These are phyloP conservation scores for Silene vulgaris DNA, from an alignment of 179 eudicot genomes.

Conservation along the genomic window DNA sequence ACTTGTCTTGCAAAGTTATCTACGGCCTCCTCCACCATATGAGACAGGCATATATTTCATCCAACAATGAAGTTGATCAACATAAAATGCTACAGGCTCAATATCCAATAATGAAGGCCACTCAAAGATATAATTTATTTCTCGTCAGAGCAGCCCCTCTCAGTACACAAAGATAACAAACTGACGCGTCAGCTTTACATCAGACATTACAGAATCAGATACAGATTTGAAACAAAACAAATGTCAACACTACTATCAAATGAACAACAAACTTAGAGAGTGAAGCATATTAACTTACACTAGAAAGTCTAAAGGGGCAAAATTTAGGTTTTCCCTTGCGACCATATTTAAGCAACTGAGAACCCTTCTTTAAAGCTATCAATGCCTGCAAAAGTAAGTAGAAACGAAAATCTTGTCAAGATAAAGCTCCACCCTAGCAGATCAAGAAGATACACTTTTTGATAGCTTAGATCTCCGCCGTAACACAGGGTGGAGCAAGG, in stretches of 20 bases:
- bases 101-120: neutral
- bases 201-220: neutral
- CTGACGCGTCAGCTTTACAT: neutral
- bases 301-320: conserved; percentile 88
- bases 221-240: neutral
- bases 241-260: neutral
- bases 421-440: neutral
- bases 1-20: neutral
- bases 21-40: neutral
- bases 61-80: neutral
- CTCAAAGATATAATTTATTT: neutral
- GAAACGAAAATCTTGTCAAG: neutral
- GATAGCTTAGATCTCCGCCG: neutral
- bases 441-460: neutral
- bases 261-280: conserved; percentile 4
- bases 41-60: conserved; percentile 6
- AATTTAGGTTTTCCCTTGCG: conserved; percentile 95
- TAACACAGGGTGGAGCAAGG: neutral
- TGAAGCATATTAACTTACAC: conserved; percentile 45
- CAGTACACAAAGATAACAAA: neutral
- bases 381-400: conserved; percentile 54
- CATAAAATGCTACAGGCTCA: neutral
- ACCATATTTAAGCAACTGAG: conserved; percentile 94
- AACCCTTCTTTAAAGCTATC: conserved; percentile 87
- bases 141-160: neutral